Evolutionary conservation across 257 asterid genomes (phyloP).

Genomic region (Nicotiana undulata): DNA sequence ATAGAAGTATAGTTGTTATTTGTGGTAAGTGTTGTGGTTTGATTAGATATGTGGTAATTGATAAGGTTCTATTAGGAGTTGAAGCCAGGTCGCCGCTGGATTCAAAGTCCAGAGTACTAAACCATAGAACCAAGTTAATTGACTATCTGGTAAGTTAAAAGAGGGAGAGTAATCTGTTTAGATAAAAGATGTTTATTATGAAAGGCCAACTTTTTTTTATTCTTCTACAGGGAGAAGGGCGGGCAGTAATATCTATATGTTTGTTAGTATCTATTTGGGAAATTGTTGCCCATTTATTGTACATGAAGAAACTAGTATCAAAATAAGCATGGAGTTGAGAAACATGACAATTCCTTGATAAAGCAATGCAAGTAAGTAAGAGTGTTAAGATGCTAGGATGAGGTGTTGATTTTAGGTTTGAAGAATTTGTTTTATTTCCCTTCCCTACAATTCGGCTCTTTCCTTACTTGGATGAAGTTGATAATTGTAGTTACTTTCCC

Average conservation of each 20-base stretch:
- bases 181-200: background rate
- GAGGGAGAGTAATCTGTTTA: background rate
- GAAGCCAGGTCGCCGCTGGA: conserved; percentile 97
- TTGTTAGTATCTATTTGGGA: background rate
- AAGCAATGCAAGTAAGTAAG: background rate
- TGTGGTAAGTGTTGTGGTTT: background rate
- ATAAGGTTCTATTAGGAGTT: conserved; percentile 94
- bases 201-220: background rate
- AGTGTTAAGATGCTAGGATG: background rate
- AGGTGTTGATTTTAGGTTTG: background rate
- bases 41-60: background rate
- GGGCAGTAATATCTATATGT: background rate
- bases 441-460: background rate
- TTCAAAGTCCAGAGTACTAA: conserved; percentile 99
- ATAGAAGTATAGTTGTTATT: background rate
- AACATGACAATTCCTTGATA: background rate
- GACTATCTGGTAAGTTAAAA: background rate
- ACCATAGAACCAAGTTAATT: conserved; percentile 22
- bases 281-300: background rate
- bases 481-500: background rate
- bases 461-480: background rate
- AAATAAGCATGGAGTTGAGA: background rate
- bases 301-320: background rate
- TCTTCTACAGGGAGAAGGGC: background rate
- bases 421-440: background rate